phyloP scores from a whole-genome alignment of 1,139 yeast species.

The Hansenula sp. region DNA sequence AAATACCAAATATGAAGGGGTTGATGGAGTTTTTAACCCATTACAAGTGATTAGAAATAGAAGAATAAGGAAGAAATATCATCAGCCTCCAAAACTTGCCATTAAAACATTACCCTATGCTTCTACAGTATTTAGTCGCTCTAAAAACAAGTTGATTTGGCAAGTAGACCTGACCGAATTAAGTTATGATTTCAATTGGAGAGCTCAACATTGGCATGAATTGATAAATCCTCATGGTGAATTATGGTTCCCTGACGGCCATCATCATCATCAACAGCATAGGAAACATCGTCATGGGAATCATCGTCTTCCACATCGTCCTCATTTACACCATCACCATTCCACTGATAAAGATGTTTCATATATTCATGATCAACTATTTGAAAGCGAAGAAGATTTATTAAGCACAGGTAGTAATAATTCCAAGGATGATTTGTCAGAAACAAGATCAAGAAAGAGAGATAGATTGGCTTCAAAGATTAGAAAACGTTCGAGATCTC shows the following conservation, averaged over 20 bases:
- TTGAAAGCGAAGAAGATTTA: constrained; percentile 5
- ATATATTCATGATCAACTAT: constrained; percentile 14
- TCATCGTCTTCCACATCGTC: constrained; percentile 10
- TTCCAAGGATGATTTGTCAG: constrained; percentile 14
- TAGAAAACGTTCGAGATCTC: constrained; percentile 19
- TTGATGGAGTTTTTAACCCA: constrained; percentile 77
- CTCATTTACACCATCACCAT: constrained; percentile 8
- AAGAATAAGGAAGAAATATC: constrained; percentile 43
- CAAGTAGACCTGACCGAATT: constrained; percentile 63
- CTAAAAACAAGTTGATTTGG: constrained; percentile 46
- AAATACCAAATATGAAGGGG: constrained; percentile 27
- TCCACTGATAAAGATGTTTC: constrained; percentile 9
- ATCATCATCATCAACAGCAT: constrained; percentile 1
- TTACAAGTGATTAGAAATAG: constrained; percentile 76
- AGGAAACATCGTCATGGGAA: constrained; percentile 8
- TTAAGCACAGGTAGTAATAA: constrained; percentile 4
- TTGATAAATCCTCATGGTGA: constrained; percentile 51
- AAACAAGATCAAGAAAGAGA: constrained; percentile 15
- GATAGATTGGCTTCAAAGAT: constrained; percentile 15
- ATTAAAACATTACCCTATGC: constrained; percentile 41
- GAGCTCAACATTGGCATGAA: constrained; percentile 62
- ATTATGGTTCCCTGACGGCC: constrained; percentile 48
- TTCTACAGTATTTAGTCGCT: constrained; percentile 49
- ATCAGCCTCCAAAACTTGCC: constrained; percentile 25
- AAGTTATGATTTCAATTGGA: constrained; percentile 62